Conservation (phyloP, 2,329 filamentous ascomycete genomes). For the Thelonectria discophora region DNA sequence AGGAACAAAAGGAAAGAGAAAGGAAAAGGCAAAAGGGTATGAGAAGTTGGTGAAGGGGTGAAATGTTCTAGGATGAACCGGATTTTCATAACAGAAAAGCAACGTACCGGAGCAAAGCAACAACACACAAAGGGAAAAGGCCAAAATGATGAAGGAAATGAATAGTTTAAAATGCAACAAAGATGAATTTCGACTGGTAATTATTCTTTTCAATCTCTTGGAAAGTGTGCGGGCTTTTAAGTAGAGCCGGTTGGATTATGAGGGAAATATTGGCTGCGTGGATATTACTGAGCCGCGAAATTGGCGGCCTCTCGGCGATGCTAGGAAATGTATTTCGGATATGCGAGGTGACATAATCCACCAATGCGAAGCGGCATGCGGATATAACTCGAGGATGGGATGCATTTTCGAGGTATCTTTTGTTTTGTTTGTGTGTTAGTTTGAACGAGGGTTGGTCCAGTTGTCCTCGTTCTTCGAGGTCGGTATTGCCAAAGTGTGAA, state of each 20-base stretch:
- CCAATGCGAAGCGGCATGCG: neutral
- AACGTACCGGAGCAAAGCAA: too few species aligned
- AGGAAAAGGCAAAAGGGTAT: too few species aligned
- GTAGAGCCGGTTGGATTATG: neutral
- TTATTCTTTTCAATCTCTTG: neutral
- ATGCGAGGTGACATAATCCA: neutral
- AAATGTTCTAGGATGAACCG: too few species aligned
- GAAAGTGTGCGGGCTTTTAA: neutral
- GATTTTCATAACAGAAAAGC: too few species aligned
- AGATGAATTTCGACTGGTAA: neutral
- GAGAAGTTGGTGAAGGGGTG: too few species aligned
- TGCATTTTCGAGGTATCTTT: too few species aligned
- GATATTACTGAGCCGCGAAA: neutral
- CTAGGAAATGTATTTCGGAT: neutral
- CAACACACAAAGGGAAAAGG: too few species aligned
- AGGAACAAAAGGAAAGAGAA: too few species aligned
- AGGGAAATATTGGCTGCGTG: neutral
- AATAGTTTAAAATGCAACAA: neutral
- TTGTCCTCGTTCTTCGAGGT: too few species aligned
- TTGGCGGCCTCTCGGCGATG: neutral
- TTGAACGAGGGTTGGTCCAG: too few species aligned
- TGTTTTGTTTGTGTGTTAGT: too few species aligned
- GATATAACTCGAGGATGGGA: neutral
- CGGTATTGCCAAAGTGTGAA: too few species aligned
- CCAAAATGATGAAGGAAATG: neutral